Evolutionary conservation across 768 basidiomycete genomes (phyloP).

Genomic region (Mycena latifolia): DNA sequence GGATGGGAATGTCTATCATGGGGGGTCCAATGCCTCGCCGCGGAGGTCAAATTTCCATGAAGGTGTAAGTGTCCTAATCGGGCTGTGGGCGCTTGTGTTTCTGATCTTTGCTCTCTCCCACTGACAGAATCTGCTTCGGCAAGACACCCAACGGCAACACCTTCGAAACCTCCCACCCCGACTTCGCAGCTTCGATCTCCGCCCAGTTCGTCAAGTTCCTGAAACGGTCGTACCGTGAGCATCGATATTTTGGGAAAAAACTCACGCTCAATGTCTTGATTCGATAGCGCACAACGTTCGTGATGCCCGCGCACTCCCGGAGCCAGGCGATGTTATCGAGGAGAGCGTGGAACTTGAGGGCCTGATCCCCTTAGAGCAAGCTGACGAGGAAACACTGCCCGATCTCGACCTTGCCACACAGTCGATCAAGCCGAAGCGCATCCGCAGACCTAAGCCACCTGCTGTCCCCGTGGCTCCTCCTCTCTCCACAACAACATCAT

Average conservation of each 20-base stretch:
- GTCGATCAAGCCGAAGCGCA: background rate
- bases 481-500: no score
- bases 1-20: background rate
- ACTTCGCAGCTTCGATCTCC: background rate
- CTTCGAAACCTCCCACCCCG: background rate
- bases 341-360: background rate
- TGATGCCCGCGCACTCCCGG: background rate
- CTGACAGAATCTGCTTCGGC: constrained; percentile 9
- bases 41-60: background rate
- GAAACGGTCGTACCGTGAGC: background rate
- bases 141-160: background rate
- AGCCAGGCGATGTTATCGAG: background rate
- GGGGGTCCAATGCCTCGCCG: background rate
- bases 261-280: background rate
- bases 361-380: background rate
- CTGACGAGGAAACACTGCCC: background rate
- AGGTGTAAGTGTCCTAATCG: background rate
- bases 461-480: no score
- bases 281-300: background rate
- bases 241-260: background rate
- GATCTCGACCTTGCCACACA: no score
- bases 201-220: background rate
- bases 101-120: background rate
- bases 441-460: background rate
- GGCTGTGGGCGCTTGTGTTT: background rate